Percentiles rank a stretch among this genome's conserved stretches.
These are phyloP conservation scores for Plasmodium malariae DNA, from an alignment of 169 alveolate genomes.

Conservation along the genomic window DNA sequence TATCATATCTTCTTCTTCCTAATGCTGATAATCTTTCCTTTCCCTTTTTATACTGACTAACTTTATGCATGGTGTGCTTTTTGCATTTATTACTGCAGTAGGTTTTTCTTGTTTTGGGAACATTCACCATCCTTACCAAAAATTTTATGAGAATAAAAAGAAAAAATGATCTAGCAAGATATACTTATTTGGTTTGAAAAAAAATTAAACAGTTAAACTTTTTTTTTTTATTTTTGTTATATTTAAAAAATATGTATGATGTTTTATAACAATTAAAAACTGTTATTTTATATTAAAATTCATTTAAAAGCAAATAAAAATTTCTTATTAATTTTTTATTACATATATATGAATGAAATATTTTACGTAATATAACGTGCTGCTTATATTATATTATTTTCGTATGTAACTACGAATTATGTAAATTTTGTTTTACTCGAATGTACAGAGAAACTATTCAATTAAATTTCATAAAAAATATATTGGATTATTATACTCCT, in stretches of 20 bases:
- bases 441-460: too few species aligned
- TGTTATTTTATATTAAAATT: not conserved
- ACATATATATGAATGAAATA: constrained; percentile 6
- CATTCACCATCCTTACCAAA: constrained; percentile 89
- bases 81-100: constrained; percentile 93
- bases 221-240: not conserved
- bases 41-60: constrained; percentile 98
- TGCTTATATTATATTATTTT: not conserved
- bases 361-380: too few species aligned
- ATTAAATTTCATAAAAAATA: too few species aligned
- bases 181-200: not conserved
- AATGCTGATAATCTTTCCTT: constrained; percentile 96
- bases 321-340: not conserved
- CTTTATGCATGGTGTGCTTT: constrained; percentile 96
- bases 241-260: not conserved
- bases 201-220: constrained; percentile 1
- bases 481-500: too few species aligned
- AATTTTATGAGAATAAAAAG: not conserved
- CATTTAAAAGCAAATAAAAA: not conserved
- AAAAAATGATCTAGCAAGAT: too few species aligned
- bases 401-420: not conserved
- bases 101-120: constrained; percentile 94
- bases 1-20: constrained; percentile 99
- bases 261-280: not conserved
- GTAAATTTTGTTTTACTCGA: not conserved